Base-by-base conservation (phyloP, 306 rosid genomes). In the Oxytropis ochrocephala region DNA sequence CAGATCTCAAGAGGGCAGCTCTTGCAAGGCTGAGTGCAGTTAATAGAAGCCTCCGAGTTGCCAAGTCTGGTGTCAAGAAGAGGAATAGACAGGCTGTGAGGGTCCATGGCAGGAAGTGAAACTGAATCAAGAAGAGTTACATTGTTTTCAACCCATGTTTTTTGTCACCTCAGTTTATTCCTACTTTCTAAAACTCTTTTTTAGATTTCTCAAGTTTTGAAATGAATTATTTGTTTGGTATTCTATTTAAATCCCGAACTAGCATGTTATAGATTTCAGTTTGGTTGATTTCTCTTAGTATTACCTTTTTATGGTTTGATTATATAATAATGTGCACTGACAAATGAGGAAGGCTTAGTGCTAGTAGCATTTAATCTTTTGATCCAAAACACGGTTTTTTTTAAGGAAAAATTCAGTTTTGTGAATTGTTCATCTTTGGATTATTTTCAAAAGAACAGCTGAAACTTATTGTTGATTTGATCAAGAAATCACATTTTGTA, bases 11-110 rank as follows among this genome's bases (percentile, higher is more conserved):
- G 84, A 82, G 87, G 60, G 97, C 95, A 6, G 95, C 96, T 48
- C 91, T 91, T 49, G 89, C 96, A 69, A 85, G 99, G 85, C 62
- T 90, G 87, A 91, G 97, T 73, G 95, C 78, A n/a, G 99, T 91
- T 54, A 69, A 87, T 63, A 82, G 85, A 84, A 94, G 99, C 84
- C 92, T 91, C 55, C 91, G 74, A 84, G 92, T 94, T 58, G 77
- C 95, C 17, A 94, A 94, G 85, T 94, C 97, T 11, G 99, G 99
- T 58, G 89, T 54, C 21, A 92, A 89, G 93, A 92, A 92, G 88
- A 92, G 86, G 88, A 92, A 88, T 73, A 92, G 96, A 64, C 96
- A 88, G 56, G 89, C 85, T 1, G 57, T 75, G 75, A 87, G 55
- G 80, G 47, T 66, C 70, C 64, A 0, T 67, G 82, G 85, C 48